phyloP scores from a whole-genome alignment of 345 rosid species.

The Eucalyptus shirleyi region DNA sequence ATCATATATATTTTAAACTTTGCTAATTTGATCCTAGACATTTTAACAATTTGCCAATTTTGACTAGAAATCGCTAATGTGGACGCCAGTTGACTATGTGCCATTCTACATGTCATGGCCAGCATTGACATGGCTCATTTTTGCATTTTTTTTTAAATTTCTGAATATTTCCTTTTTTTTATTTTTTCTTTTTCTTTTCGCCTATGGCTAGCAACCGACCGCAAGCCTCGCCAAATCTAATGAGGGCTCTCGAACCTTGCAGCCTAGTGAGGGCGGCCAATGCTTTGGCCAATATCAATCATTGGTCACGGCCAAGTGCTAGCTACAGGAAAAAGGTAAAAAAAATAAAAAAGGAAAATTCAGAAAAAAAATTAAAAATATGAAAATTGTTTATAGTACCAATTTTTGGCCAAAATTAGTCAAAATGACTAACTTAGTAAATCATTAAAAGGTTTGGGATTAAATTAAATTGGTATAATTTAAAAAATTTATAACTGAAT shows the following conservation, averaged over 20 bases:
- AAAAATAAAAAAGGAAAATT: neutral
- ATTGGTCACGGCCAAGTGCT: neutral
- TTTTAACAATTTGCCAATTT: neutral
- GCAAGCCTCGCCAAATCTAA: neutral
- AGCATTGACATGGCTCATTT: neutral
- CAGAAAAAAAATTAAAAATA: neutral
- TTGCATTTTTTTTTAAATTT: neutral
- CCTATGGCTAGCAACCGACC: neutral
- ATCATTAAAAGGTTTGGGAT: neutral
- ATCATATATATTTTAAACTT: neutral
- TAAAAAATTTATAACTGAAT: neutral
- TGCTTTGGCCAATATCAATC: neutral
- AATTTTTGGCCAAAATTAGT: neutral
- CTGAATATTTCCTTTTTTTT: neutral
- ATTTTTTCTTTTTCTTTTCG: neutral
- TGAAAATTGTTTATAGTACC: neutral
- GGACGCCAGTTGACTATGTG: accelerated
- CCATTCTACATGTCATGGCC: neutral
- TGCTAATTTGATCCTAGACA: neutral
- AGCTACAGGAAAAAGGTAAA: neutral
- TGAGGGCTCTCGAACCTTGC: neutral
- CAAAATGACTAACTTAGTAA: neutral
- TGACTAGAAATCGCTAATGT: neutral
- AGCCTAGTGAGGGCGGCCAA: neutral
- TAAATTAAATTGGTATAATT: neutral